phyloP scores from a whole-genome alignment of 495 filamentous ascomycete species.

The Pseudevernia furfuracea region DNA sequence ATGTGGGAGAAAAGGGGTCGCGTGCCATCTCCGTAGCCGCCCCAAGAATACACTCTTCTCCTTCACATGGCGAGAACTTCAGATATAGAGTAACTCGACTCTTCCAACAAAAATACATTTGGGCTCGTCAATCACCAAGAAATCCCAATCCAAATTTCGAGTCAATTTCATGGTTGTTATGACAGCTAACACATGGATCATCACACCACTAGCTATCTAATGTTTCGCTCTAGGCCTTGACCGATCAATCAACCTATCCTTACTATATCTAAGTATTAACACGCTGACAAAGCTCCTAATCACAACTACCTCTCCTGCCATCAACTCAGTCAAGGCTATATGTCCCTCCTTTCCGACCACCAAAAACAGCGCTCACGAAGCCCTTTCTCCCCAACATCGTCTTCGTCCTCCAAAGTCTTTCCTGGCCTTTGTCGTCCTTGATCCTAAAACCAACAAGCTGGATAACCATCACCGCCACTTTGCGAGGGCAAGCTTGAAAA shows the following conservation, averaged over 20 bases:
- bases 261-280: not conserved
- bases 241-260: not conserved
- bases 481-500: constrained; percentile 15
- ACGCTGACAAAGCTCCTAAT: not conserved
- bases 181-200: not conserved
- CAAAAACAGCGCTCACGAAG: not conserved
- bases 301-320: not conserved
- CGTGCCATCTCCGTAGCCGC: not conserved
- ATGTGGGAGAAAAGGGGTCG: not conserved
- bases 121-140: not conserved
- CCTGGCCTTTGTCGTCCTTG: not conserved
- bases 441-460: constrained; percentile 15
- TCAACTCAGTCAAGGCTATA: not conserved
- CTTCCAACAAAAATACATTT: not conserved
- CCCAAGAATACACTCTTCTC: not conserved
- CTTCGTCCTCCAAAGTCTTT: not conserved
- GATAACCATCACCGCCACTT: constrained; percentile 12
- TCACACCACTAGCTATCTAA: not conserved
- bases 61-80: not conserved
- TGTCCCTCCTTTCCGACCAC: not conserved
- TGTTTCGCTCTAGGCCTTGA: not conserved
- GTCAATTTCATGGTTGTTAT: not conserved
- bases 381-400: not conserved
- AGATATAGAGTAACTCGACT: not conserved
- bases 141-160: not conserved